Base-by-base conservation (phyloP, 192 early-diverging fungal genomes). In the Coemansia asiatica region DNA sequence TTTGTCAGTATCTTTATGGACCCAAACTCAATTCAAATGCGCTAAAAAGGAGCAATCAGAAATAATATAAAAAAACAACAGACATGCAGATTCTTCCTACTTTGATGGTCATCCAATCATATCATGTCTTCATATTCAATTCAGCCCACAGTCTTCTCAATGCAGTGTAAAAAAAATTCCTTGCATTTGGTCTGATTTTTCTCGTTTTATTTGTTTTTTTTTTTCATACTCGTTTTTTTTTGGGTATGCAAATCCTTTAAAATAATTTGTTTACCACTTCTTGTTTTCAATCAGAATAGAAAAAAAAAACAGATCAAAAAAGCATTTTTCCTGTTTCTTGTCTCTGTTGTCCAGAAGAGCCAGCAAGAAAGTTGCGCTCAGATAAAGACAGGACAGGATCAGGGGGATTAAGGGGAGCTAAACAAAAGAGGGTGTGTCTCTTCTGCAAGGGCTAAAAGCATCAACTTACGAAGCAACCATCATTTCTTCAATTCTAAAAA, bases 231-330 rank as follows among this genome's bases (percentile, higher is more conserved):
- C 33, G 19, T 38, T 36, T 31, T 23, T 15, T 38, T 40, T 15
- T 46, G 25, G 60, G 48, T 2, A 25, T 27, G 44, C 40, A 61
- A 18, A 61, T 40, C 60, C 26, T 28, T 19, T 47, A n/a, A n/a
- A n/a, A n/a, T n/a, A n/a, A n/a, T n/a, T n/a, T n/a, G n/a, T 55
- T 31, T 56, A 7, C 50, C 16, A 51, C 9, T 2, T 22, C 18
- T 21, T 54, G n/a, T 13, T 16, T 54, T 13, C 27, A 54, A 54
- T 22, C 12, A 21, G 51, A 27, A n/a, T n/a, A n/a, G n/a, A n/a
- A n/a, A n/a, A n/a, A n/a, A n/a, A n/a, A n/a, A n/a, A n/a, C n/a
- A n/a, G n/a, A n/a, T n/a, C n/a, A n/a, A n/a, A n/a, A n/a, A n/a
- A n/a, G n/a, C n/a, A n/a, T n/a, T n/a, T n/a, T n/a, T n/a, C n/a